Evolutionary conservation across 2,329 filamentous ascomycete genomes (phyloP).

Genomic region (Ophiostoma tasmaniense): DNA sequence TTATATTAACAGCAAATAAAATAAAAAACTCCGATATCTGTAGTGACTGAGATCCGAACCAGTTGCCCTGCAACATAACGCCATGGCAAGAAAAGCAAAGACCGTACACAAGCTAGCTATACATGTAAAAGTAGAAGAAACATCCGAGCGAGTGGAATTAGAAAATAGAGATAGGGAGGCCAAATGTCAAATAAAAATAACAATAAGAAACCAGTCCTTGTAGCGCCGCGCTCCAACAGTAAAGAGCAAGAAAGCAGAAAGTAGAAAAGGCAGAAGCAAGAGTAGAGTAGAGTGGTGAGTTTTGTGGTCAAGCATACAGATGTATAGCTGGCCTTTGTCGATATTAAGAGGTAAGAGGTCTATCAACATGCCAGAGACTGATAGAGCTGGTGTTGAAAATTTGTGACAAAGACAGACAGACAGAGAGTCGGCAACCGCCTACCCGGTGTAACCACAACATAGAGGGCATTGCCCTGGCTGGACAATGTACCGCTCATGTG

Average conservation of each 20-base stretch:
- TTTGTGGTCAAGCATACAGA: neutral
- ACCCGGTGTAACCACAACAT: slow-evolving; percentile 28
- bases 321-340: neutral
- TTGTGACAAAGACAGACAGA: neutral
- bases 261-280: neutral
- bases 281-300: neutral
- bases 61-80: neutral
- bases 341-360: neutral
- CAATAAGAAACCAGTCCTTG: neutral
- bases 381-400: neutral
- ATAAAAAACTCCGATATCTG: neutral
- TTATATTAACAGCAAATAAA: neutral
- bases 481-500: slow-evolving; percentile 68
- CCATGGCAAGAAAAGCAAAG: neutral
- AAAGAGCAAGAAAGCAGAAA: neutral
- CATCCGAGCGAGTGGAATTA: too few species aligned
- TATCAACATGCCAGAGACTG: neutral
- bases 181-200: neutral
- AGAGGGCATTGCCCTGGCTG: slow-evolving; percentile 54
- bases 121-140: neutral
- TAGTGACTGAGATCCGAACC: neutral
- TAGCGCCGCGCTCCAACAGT: neutral
- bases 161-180: neutral
- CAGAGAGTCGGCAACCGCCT: neutral
- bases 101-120: neutral